Percentiles rank a stretch among this genome's conserved stretches.
Evolutionary conservation across 306 rosid species (phyloP).

Genomic region (Sindora glabra): DNA sequence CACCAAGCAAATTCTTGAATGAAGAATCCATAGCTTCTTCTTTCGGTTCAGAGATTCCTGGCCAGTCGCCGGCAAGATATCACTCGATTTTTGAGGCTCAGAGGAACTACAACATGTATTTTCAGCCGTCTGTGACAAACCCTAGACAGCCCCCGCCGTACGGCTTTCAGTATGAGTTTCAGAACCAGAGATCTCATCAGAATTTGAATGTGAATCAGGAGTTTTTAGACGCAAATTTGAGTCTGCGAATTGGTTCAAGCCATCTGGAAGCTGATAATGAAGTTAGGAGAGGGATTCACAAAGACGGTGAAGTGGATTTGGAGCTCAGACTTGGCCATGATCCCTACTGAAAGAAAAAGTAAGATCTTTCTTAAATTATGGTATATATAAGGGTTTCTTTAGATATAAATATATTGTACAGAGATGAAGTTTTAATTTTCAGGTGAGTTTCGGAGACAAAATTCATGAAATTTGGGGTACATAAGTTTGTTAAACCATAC

Average conservation of each 20-base stretch:
- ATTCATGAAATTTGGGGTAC: too few relatives aligned
- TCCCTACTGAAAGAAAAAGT: conserved; percentile 28
- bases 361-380: too few relatives aligned
- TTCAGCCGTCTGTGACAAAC: conserved; percentile 21
- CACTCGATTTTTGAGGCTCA: conserved; percentile 32
- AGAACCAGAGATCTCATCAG: conserved; percentile 16
- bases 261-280: conserved; percentile 24
- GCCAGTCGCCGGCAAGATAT: conserved; percentile 10
- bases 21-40: conserved; percentile 21
- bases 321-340: conserved; percentile 87
- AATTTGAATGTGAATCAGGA: conserved; percentile 36
- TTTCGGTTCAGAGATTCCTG: conserved; percentile 19
- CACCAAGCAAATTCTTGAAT: conserved; percentile 1
- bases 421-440: too few relatives aligned
- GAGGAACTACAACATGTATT: conserved; percentile 26
- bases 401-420: too few relatives aligned
- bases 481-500: too few relatives aligned
- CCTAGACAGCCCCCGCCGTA: conserved; percentile 13
- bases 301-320: conserved; percentile 60
- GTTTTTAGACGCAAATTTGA: conserved; percentile 57
- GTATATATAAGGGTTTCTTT: too few relatives aligned
- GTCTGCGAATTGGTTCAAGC: conserved; percentile 43
- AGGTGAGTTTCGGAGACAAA: too few relatives aligned
- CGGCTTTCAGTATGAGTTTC: conserved; percentile 12
- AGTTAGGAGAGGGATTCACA: conserved; percentile 20